Evolutionary conservation across 2,329 filamentous ascomycete species (phyloP), one percentile per base, ranked within the genome.

Genomic region (Cadophora sp.): DNA sequence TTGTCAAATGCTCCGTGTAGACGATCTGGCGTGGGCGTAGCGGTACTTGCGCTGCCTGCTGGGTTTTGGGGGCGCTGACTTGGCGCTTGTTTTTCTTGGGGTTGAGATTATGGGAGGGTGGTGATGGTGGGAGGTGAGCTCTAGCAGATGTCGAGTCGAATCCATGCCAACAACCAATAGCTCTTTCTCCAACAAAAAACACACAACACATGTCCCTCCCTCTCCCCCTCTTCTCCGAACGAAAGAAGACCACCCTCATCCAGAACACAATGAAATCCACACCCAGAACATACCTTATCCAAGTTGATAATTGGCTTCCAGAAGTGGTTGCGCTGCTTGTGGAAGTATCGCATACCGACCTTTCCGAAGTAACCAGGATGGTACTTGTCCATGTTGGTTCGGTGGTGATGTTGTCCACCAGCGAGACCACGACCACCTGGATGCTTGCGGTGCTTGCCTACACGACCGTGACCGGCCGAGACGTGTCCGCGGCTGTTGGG

Each of bases 301-400:
- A 99, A 87, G 89, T 99, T 99, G 91, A 99, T 92, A 78, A 93
- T 89, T 76, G 96, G 96, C 88, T 97, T 97, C 96, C 95, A 99
- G 89, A 95, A 94, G 82, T 97, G 92, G 88, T 95, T 95, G 80
- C 90, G 88, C 81, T 93, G 91, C 86, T 96, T 94, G 89, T 98
- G 95, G 92, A 97, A 97, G 87, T 95, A 91, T 81, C 92, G 88
- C 92, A 95, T 95, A 86, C 92, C 92, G 78, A 95, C 92, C 87
- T 97, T 97, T 86, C 93, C 93, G 85, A 97, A 98, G 92, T 98
- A 98, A 93, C 96, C 96, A 73, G 95, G 94, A 82, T 97, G 93
- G 91, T 95, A 94, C 86, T 95, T 91, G 83, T 93, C 91, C 79
- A 94, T 86, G 87, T 97, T 97, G 81, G 93, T 97, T 77, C 93